A percentile compares a stretch with the other conserved stretches of the same genome.
Evolutionary conservation across 2,329 filamentous ascomycete genomes (phyloP).

Genomic region (Colletotrichum tropicale): DNA sequence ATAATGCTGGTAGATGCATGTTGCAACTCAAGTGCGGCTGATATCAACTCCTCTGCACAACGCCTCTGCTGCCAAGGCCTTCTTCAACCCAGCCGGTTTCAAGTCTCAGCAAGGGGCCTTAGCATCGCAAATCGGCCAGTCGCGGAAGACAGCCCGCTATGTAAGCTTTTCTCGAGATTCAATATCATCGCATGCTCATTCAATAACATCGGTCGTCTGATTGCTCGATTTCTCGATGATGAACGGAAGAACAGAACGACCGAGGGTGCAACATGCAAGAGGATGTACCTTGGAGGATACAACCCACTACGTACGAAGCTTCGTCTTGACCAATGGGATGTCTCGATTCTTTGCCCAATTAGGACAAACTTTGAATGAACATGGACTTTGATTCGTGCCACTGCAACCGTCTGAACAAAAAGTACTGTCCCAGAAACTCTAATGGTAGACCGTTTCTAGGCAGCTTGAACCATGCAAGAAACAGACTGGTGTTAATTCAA

Average conservation of each 20-base stretch:
- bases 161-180: not conserved
- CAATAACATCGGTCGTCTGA: not conserved
- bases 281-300: not conserved
- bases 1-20: rapidly evolving
- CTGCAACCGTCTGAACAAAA: not conserved
- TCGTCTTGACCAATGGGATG: not conserved
- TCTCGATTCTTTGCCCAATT: not conserved
- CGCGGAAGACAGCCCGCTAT: rapidly evolving
- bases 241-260: not conserved
- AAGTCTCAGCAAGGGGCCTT: not conserved
- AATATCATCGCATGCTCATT: not conserved
- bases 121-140: not conserved
- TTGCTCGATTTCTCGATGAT: not conserved
- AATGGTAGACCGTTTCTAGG: not conserved
- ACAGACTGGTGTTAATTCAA: not conserved
- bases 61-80: rapidly evolving
- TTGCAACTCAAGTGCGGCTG: not conserved
- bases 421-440: not conserved
- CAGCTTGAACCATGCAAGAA: not conserved
- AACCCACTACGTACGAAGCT: not conserved
- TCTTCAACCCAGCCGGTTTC: not conserved
- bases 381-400: not conserved
- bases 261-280: not conserved
- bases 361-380: not conserved
- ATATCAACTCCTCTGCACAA: not conserved